These are phyloP conservation scores for Zoysia pacifica DNA, from an alignment of 176 grass and related monocot genomes.

Conservation along the genomic window DNA sequence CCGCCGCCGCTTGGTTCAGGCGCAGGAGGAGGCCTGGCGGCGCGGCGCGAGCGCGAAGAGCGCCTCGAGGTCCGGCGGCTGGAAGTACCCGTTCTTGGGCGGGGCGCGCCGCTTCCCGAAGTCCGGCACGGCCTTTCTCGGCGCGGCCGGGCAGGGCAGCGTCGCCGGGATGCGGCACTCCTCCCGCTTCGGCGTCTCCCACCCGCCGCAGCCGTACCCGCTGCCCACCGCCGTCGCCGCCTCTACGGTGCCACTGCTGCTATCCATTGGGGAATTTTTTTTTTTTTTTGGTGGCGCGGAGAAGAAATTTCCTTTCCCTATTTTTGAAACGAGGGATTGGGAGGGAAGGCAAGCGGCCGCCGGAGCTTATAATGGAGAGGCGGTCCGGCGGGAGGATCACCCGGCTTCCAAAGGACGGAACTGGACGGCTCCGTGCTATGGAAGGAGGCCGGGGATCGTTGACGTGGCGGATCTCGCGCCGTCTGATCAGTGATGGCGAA, in stretches of 20 bases:
- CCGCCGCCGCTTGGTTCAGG: constrained; percentile 30
- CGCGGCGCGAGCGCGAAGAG: constrained; percentile 61
- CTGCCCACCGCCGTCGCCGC: constrained; percentile 19
- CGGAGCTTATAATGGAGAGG: constrained; percentile 37
- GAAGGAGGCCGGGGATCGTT: constrained; percentile 12
- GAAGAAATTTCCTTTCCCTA: constrained; percentile 7
- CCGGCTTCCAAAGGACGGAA: constrained; percentile 52
- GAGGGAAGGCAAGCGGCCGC: constrained; percentile 50
- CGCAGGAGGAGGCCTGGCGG: constrained; percentile 26
- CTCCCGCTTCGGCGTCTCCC: constrained; percentile 86
- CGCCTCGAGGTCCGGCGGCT: constrained; percentile 74
- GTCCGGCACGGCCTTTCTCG: constrained; percentile 57
- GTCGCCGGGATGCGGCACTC: constrained; percentile 64
- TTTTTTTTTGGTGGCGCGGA: neutral
- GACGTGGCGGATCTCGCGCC: constrained; percentile 31
- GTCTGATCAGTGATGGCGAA: constrained; percentile 4
- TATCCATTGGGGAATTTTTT: constrained; percentile 48
- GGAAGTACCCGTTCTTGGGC: constrained; percentile 92
- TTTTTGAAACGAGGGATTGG: constrained; percentile 59
- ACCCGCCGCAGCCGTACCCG: constrained; percentile 47
- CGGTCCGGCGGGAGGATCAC: constrained; percentile 11
- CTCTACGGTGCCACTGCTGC: constrained; percentile 36
- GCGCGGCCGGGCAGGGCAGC: constrained; percentile 67
- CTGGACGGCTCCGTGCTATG: constrained; percentile 48
- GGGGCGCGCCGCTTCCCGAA: constrained; percentile 54